Evolutionary conservation across 805 yeast species (phyloP).

Genomic region (Yamadazyma kitorensis): DNA sequence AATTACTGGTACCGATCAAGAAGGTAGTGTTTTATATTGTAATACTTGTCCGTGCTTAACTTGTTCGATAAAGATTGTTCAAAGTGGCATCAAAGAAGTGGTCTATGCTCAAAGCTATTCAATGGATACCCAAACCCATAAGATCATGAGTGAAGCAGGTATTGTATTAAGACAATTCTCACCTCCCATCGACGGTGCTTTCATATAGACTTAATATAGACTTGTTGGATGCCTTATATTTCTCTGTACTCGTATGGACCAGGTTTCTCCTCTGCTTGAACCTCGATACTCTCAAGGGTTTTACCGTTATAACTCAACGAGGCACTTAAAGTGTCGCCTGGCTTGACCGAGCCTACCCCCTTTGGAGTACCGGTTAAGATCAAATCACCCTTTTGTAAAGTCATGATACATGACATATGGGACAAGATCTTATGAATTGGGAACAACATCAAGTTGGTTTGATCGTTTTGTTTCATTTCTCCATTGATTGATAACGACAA

Average conservation of each 20-base stretch:
- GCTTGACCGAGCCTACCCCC: conserved; percentile 83
- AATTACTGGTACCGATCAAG: conserved; percentile 30
- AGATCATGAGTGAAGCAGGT: conserved; percentile 72
- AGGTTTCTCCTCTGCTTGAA: conserved; percentile 52
- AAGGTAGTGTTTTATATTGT: conserved; percentile 70
- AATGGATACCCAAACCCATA: conserved; percentile 79
- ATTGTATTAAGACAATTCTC: conserved; percentile 56
- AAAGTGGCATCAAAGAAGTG: conserved; percentile 85
- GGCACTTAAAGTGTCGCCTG: conserved; percentile 79
- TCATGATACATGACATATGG: conserved; percentile 84
- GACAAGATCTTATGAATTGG: conserved; percentile 78
- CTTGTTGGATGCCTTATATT: conserved; percentile 14
- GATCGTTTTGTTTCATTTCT: conserved; percentile 65
- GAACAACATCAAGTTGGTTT: conserved; percentile 81
- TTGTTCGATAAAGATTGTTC: conserved; percentile 93
- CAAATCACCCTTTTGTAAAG: conserved; percentile 85
- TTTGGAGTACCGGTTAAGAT: conserved; percentile 96
- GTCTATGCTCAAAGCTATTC: conserved; percentile 90
- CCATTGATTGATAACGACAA: conserved; percentile 70
- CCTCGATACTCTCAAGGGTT: conserved; percentile 51
- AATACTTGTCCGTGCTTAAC: conserved; percentile 98
- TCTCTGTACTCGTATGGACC: conserved; percentile 42
- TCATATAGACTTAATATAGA: conserved; percentile 26
- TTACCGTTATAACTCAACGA: conserved; percentile 55
- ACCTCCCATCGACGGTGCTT: conserved; percentile 40